Percentiles rank a stretch among this genome's conserved stretches.
These are phyloP conservation scores for Heritiera littoralis DNA, from an alignment of 345 rosid species.

Conservation along the genomic window DNA sequence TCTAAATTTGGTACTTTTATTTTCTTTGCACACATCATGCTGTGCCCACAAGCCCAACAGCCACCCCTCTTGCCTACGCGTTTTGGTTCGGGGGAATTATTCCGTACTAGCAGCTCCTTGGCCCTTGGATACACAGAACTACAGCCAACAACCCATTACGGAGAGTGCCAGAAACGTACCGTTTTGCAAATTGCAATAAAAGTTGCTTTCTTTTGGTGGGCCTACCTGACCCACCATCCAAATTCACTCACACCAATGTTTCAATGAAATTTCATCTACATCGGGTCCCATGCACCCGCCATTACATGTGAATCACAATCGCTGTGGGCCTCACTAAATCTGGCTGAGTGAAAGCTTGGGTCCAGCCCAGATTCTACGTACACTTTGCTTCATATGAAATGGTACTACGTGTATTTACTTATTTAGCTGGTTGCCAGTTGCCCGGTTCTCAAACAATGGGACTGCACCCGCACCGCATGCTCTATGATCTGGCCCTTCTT, in stretches of 20 bases:
- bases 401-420: background rate
- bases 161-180: background rate
- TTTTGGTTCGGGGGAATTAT: constrained; percentile 9
- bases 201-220: background rate
- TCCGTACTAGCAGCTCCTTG: constrained; percentile 29
- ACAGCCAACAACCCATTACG: background rate
- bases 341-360: constrained; percentile 15
- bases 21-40: background rate
- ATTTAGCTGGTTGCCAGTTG: background rate
- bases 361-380: constrained; percentile 26
- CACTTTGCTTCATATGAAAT: background rate
- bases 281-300: constrained; percentile 23
- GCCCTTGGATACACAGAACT: constrained; percentile 12
- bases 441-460: background rate
- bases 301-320: constrained; percentile 30
- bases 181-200: background rate
- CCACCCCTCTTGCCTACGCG: constrained; percentile 16
- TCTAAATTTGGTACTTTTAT: background rate
- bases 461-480: background rate
- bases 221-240: constrained; percentile 8
- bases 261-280: constrained; percentile 13
- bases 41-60: constrained; percentile 38
- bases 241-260: constrained; percentile 25
- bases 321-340: constrained; percentile 28
- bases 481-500: too few species aligned